These are phyloP conservation scores for Flaveria sonorensis DNA, from an alignment of 129 eudicot species.

Conservation along the genomic window DNA sequence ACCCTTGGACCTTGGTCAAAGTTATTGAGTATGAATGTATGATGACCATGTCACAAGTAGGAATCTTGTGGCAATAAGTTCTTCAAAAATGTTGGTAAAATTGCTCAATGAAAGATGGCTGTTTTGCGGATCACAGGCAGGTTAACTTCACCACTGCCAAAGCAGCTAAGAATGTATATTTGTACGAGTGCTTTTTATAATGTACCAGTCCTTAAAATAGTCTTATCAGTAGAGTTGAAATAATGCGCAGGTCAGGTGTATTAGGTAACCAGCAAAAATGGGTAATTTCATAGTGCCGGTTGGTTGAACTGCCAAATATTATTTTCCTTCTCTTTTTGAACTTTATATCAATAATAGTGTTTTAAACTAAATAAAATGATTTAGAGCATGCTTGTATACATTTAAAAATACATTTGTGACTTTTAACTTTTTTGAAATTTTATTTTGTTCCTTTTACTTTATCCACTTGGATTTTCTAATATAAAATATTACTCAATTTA, in stretches of 20 bases:
- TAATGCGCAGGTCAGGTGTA: not conserved
- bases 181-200: not conserved
- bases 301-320: not conserved
- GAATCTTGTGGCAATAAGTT: conserved; percentile 44
- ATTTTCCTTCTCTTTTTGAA: not conserved
- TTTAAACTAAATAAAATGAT: not conserved
- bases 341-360: not conserved
- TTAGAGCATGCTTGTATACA: not conserved
- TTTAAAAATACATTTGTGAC: not conserved
- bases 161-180: conserved; percentile 63
- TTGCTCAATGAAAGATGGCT: conserved; percentile 43
- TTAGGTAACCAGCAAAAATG: not conserved
- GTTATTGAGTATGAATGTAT: not conserved
- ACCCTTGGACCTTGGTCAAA: not conserved
- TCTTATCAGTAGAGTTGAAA: not conserved
- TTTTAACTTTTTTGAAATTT: not conserved
- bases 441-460: not conserved
- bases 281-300: not conserved
- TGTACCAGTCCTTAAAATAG: not conserved
- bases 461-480: not conserved
- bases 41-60: not conserved
- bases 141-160: conserved; percentile 68
- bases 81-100: conserved; percentile 61
- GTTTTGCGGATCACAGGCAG: conserved; percentile 69
- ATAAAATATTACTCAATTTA: no score